Evolutionary conservation across 768 basidiomycete species (phyloP), one percentile per base, ranked within the genome.

Genomic region (Lentinula raphanica): DNA sequence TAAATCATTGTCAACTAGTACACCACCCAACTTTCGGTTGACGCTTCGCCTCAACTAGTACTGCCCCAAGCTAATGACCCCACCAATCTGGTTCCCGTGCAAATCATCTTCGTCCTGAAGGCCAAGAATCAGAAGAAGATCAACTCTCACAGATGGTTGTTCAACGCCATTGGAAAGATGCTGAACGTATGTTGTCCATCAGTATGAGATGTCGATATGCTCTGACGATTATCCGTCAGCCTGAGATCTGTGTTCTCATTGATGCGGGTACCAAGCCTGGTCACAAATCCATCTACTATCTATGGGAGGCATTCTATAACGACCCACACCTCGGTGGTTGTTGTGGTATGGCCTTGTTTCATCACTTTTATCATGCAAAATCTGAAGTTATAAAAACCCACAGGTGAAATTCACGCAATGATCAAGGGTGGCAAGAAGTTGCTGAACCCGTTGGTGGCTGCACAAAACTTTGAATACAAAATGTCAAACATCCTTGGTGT

Each of bases 191-290:
- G 76, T 64, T 12, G 19, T 29, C 56, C 49, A 53, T 45, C 38
- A 40, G 6, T 39, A 57, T 15, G 48, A 38, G 19, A 12, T 31
- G 44, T 27, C 28, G n/a, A 36, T 29, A 13, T 27, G 50, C 60
- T 29, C n/a, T n/a, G n/a, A 51, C 7, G 35, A 8, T 36, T 56
- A 11, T 23, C 5, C 40, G 3, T 11, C 61, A 96, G 84, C 95
- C 95, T 5, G 93, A 97, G 67, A 85, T 88, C 49, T 95, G 94
- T 71, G 88, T 96, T 60, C 81, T 98, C 31, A 83, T 98, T 61
- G 95, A 97, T 69, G 95, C 94, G 5, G 95, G 95, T 61, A 98
- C 95, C 5, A 98, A 97, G 71, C 95, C 95, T 1, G 95, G 94
- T 2, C 92, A 92, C 71, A 95, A 95, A 71, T 92, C 92, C 1